These are phyloP conservation scores for Chlorella sp. DNA, from an alignment of 139 green algal species.

Conservation along the genomic window DNA sequence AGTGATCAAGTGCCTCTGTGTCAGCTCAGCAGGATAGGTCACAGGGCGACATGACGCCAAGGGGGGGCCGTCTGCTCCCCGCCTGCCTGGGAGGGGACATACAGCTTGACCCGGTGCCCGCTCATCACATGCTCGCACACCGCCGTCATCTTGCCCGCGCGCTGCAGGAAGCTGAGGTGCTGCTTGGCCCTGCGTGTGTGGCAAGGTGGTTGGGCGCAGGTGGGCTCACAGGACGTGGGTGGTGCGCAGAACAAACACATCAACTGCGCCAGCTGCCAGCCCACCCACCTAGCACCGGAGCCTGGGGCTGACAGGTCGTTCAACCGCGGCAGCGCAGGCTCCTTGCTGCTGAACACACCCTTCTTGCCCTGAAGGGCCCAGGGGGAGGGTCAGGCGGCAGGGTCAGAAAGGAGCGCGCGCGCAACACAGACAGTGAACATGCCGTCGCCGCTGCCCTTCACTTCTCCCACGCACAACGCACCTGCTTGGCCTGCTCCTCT, in stretches of 20 bases:
- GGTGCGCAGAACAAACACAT: not conserved
- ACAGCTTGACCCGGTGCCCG: constrained; percentile 82
- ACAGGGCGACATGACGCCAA: no score
- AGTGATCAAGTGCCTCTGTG: no score
- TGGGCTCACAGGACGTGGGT: not conserved
- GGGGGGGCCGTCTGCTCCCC: no score
- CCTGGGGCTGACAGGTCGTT: constrained; percentile 89
- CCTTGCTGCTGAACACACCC: constrained; percentile 82
- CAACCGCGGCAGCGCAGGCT: constrained; percentile 67
- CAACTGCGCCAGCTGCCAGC: no score
- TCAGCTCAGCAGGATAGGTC: no score
- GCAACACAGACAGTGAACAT: no score
- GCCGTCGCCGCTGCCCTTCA: no score
- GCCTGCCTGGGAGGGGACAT: constrained; percentile 87
- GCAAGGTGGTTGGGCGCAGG: not conserved
- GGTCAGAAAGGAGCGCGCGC: no score
- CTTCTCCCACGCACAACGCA: no score
- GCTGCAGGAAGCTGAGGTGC: constrained; percentile 95
- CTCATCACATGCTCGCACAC: constrained; percentile 87
- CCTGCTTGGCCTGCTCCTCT: constrained; percentile 82
- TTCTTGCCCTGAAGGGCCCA: no score
- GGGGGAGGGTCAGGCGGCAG: no score
- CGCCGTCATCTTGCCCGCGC: constrained; percentile 65
- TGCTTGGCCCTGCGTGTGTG: constrained; percentile 67
- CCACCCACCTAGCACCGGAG: constrained; percentile 24